Conservation (phyloP, 768 basidiomycete genomes). For the Chalciporus sphaerocephalus region DNA sequence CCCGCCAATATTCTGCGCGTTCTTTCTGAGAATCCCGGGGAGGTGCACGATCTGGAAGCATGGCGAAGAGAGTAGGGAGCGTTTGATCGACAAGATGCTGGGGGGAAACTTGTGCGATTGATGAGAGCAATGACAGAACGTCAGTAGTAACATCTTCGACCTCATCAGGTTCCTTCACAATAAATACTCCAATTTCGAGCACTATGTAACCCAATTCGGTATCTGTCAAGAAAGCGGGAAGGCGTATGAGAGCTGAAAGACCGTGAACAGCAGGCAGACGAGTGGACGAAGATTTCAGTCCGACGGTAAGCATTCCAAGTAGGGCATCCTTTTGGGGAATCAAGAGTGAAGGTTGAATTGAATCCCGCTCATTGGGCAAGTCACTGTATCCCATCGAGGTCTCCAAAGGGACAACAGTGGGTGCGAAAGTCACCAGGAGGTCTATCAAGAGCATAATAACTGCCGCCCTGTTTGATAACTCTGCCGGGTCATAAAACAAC, state of each 20-base stretch:
- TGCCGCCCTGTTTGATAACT: constrained; percentile 60
- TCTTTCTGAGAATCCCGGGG: constrained; percentile 46
- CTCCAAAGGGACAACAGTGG: background rate
- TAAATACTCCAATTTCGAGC: constrained; percentile 65
- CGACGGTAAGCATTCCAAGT: constrained; percentile 57
- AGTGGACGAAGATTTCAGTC: constrained; percentile 48
- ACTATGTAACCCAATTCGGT: constrained; percentile 80
- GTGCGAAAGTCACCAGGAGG: constrained; percentile 46
- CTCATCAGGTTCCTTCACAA: constrained; percentile 46
- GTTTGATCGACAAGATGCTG: constrained; percentile 66
- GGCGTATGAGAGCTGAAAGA: constrained; percentile 61
- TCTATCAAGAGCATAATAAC: constrained; percentile 66
- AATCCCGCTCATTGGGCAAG: constrained; percentile 28
- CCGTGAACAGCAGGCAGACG: constrained; percentile 60
- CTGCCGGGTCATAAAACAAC: constrained; percentile 70
- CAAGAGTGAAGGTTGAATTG: constrained; percentile 36
- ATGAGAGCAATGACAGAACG: constrained; percentile 58
- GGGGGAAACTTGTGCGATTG: constrained; percentile 56
- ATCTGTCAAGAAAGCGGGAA: constrained; percentile 56
- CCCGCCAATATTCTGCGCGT: constrained; percentile 63
- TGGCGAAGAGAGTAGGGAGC: constrained; percentile 73
- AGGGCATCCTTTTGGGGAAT: constrained; percentile 71
- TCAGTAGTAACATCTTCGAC: constrained; percentile 52
- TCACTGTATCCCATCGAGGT: background rate
- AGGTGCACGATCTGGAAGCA: constrained; percentile 68